Evolutionary conservation across 495 filamentous ascomycete species (phyloP), one percentile per base, ranked within the genome.

Genomic region (Daldinia decipiens): DNA sequence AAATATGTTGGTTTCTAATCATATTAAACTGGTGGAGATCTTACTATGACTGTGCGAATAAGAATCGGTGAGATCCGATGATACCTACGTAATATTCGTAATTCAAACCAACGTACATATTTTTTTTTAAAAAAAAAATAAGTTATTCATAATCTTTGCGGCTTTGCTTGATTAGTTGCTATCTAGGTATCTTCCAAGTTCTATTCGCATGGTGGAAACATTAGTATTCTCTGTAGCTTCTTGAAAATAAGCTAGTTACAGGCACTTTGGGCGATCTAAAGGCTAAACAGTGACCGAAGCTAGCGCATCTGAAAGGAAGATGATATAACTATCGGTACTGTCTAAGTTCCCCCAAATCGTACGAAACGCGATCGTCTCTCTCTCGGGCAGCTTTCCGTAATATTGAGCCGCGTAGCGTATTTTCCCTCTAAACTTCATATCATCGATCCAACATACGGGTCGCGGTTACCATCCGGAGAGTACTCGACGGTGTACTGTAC

Each of bases 401-500:
- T 40, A 52, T 29, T 24, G 53, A 29, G 38, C 43, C 13, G 12
- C 6, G 9, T 55, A 15, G 17, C 9, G 5, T 13, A 43, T 32
- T 19, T 19, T 15, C 32, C 32, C 32, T 21, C 12, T 31, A 4
- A 21, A 27, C 45, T 29, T 50, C 21, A 40, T 51, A 19, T 12
- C 12, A 21, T 40, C 8, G 29, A 24, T 12, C 50, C 54, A 6
- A 36, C 12, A 13, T 17, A 59, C 39, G 31, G 27, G 12, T 47
- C 62, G 8, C 17, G 31, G 32, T 58, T 69, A 3, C 57, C 53
- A 26, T 66, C 70, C n/a, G 65, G 34, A 11, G 57, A 60, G 54
- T 77, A 77, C 57, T 75, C 66, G 9, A 77, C 75, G 8, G 54
- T 73, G 27, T 75, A 77, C 26, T 77, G 73, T 17, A 77, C 62